Conservation (phyloP, 345 rosid species). For the Corymbia maculata region DNA sequence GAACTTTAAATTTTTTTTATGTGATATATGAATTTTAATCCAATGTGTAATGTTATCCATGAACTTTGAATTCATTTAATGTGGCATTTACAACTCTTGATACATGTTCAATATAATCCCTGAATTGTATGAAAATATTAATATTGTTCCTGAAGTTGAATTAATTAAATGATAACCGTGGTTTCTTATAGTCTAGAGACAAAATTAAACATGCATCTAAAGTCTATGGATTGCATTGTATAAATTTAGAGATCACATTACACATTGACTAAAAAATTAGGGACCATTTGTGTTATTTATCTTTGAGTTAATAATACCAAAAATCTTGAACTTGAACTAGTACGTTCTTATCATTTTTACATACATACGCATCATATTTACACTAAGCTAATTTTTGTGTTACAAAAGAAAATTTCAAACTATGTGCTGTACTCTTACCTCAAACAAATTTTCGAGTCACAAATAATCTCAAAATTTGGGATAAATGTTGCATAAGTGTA, state of each 20-base stretch:
- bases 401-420: background rate
- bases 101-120: too few relatives aligned
- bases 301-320: background rate
- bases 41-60: too few relatives aligned
- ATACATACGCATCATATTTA: rapidly evolving
- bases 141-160: rapidly evolving
- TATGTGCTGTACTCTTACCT: rapidly evolving
- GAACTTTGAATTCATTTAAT: too few relatives aligned
- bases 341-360: rapidly evolving
- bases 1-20: too few relatives aligned
- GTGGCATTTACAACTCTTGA: too few relatives aligned
- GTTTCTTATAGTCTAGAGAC: too few relatives aligned
- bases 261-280: background rate
- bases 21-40: rapidly evolving
- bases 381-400: background rate
- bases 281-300: too few relatives aligned
- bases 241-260: too few relatives aligned
- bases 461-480: background rate
- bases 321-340: rapidly evolving
- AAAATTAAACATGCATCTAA: background rate
- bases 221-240: rapidly evolving
- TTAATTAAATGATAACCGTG: too few relatives aligned
- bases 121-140: too few relatives aligned
- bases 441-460: background rate
- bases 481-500: rapidly evolving